Percentiles rank a stretch among this genome's conserved stretches.
Evolutionary conservation across 2,329 filamentous ascomycete species (phyloP).

Genomic region (Sphaerulina populicola): DNA sequence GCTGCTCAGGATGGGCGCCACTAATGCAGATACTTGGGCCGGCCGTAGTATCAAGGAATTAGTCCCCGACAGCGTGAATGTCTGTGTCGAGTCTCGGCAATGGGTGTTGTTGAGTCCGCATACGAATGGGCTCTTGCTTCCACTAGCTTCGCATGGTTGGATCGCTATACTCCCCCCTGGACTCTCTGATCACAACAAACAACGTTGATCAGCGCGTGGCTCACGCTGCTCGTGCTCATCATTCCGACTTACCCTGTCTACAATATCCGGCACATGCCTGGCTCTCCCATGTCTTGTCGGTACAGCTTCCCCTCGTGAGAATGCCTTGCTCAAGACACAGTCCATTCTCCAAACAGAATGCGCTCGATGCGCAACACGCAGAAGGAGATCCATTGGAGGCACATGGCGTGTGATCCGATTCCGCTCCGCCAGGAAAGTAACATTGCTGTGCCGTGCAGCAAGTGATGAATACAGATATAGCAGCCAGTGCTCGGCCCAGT

Average conservation of each 20-base stretch:
- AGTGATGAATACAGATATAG: conserved; percentile 11
- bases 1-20: conserved; percentile 17
- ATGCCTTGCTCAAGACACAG: conserved; percentile 29
- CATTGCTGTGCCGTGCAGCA: conserved; percentile 22
- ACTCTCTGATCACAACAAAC: neutral
- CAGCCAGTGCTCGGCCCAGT: conserved; percentile 12
- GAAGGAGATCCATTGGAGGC: conserved; percentile 12
- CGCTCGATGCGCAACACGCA: conserved; percentile 26
- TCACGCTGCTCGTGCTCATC: neutral
- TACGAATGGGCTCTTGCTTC: conserved; percentile 25
- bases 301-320: conserved; percentile 28
- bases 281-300: conserved; percentile 29
- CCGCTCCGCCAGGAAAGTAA: conserved; percentile 27
- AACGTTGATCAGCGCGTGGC: conserved; percentile 5
- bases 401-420: conserved; percentile 25
- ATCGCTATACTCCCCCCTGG: conserved; percentile 19
- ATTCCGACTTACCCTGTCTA: conserved; percentile 21
- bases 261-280: conserved; percentile 28
- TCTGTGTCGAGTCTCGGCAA: conserved; percentile 22
- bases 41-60: conserved; percentile 25
- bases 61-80: conserved; percentile 24
- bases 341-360: conserved; percentile 30
- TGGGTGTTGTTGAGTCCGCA: conserved; percentile 26
- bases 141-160: conserved; percentile 22
- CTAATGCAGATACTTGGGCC: conserved; percentile 25